These are phyloP conservation scores for Botrytis cinerea DNA, from an alignment of 2,329 filamentous ascomycete species.

Conservation along the genomic window DNA sequence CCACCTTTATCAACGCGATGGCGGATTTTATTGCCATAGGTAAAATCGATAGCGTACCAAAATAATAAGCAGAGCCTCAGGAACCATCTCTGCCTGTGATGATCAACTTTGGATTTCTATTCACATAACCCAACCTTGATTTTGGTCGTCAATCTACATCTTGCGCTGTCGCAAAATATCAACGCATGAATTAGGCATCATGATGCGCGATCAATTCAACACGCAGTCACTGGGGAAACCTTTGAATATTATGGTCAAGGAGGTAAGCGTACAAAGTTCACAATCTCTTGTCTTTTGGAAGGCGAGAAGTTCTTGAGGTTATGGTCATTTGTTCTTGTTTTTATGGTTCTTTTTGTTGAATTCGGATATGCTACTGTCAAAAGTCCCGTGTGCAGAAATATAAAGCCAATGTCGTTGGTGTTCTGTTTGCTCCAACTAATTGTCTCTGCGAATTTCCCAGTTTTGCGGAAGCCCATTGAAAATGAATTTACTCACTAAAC, in stretches of 20 bases:
- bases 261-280: slow-evolving; percentile 51
- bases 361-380: too few species aligned
- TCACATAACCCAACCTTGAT: not conserved
- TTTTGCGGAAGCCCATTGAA: slow-evolving; percentile 5
- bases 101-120: slow-evolving; percentile 4
- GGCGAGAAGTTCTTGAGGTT: not conserved
- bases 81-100: slow-evolving; percentile 7
- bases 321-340: not conserved
- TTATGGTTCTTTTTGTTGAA: not conserved
- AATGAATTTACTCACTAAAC: slow-evolving; percentile 41
- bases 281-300: not conserved
- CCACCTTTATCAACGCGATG: not conserved
- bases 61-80: slow-evolving; percentile 23
- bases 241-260: slow-evolving; percentile 66
- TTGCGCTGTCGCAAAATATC: slow-evolving; percentile 21
- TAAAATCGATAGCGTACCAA: not conserved
- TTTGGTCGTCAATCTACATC: not conserved
- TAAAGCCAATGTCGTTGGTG: not conserved
- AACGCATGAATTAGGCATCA: slow-evolving; percentile 25
- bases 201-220: slow-evolving; percentile 56
- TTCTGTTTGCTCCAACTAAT: not conserved
- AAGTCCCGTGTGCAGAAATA: not conserved
- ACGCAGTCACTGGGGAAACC: slow-evolving; percentile 66
- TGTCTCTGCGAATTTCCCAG: slow-evolving; percentile 19
- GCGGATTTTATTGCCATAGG: not conserved